Percentiles rank a stretch among this genome's conserved stretches.
These are phyloP conservation scores for Porogramme epimiltina DNA, from an alignment of 1,284 basidiomycete species.

Conservation along the genomic window DNA sequence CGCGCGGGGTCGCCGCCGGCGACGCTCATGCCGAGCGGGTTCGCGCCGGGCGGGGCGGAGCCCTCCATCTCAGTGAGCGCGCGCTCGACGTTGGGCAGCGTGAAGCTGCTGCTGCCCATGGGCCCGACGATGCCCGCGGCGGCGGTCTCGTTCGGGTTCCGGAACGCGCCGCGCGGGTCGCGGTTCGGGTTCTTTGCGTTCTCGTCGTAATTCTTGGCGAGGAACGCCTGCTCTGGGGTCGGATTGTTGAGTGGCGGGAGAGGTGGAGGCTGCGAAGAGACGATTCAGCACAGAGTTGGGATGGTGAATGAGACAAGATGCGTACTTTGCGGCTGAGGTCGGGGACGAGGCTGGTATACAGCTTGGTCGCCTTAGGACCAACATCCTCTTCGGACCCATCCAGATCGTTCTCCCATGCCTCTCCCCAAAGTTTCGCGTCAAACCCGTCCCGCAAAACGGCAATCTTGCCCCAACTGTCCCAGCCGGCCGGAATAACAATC, in stretches of 20 bases:
- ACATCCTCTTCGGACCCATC: conserved; percentile 42
- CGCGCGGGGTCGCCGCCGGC: conserved; percentile 26
- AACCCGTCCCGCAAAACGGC: conserved; percentile 89
- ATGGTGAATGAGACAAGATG: not conserved
- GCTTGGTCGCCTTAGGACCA: conserved; percentile 52
- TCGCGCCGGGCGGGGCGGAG: conserved; percentile 32
- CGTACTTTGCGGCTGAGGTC: conserved; percentile 73
- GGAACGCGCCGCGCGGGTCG: conserved; percentile 86
- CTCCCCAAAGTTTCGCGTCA: conserved; percentile 79
- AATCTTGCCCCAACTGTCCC: conserved; percentile 99
- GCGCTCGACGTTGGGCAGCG: conserved; percentile 81
- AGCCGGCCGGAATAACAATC: conserved; percentile 91
- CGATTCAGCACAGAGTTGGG: too few relatives aligned
- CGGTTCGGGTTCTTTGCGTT: conserved; percentile 86
- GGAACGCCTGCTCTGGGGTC: conserved; percentile 84
- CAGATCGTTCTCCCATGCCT: conserved; percentile 81
- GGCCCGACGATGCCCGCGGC: conserved; percentile 84
- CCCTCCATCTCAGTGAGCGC: conserved; percentile 87
- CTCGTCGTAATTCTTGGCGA: conserved; percentile 86
- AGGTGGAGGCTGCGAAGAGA: conserved; percentile 52
- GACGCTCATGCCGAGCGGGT: conserved; percentile 24
- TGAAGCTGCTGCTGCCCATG: conserved; percentile 82
- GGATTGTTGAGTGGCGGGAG: conserved; percentile 78
- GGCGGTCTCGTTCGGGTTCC: conserved; percentile 63
- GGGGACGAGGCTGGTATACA: conserved; percentile 66